Percentiles rank a stretch among this genome's conserved stretches.
Conservation (phyloP, 805 yeast species). For the Trichomonascus vanleenenianus region DNA sequence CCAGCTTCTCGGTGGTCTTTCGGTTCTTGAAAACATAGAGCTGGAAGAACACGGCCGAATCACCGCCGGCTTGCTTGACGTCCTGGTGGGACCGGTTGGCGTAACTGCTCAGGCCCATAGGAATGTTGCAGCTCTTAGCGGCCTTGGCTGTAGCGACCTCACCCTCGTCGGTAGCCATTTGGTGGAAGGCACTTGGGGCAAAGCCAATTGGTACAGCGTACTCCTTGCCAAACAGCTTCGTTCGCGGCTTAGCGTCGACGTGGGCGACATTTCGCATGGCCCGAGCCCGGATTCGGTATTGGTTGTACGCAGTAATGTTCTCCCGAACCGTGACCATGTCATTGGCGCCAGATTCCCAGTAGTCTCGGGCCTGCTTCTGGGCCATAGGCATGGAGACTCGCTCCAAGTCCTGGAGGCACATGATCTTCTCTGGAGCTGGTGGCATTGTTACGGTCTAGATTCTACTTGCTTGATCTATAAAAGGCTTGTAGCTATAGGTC, state of each 20-base stretch:
- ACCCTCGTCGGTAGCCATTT: conserved; percentile 27
- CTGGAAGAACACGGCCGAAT: conserved; percentile 22
- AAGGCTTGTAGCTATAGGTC: not conserved
- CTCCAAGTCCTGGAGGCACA: conserved; percentile 11
- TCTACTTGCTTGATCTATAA: not conserved
- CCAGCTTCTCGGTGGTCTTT: conserved; percentile 19
- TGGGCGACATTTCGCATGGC: conserved; percentile 24
- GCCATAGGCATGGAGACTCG: conserved; percentile 12
- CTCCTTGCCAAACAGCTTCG: conserved; percentile 21
- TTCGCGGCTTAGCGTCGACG: conserved; percentile 17
- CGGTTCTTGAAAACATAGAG: conserved; percentile 26
- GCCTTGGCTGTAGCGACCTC: conserved; percentile 30
- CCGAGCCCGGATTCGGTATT: conserved; percentile 25
- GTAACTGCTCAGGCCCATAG: conserved; percentile 25
- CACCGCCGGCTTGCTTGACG: conserved; percentile 21
- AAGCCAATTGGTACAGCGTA: conserved; percentile 27
- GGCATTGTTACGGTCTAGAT: not conserved
- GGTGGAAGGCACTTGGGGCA: conserved; percentile 30
- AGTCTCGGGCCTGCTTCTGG: conserved; percentile 16
- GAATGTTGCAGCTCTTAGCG: conserved; percentile 23
- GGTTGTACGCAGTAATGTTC: conserved; percentile 20
- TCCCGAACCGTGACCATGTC: conserved; percentile 24
- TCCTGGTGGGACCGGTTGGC: conserved; percentile 23
- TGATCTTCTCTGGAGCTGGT: conserved; percentile 13
- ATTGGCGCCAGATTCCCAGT: conserved; percentile 27